These are phyloP conservation scores for Pythium insidiosum DNA, from an alignment of 352 stramenopile species.

Conservation along the genomic window DNA sequence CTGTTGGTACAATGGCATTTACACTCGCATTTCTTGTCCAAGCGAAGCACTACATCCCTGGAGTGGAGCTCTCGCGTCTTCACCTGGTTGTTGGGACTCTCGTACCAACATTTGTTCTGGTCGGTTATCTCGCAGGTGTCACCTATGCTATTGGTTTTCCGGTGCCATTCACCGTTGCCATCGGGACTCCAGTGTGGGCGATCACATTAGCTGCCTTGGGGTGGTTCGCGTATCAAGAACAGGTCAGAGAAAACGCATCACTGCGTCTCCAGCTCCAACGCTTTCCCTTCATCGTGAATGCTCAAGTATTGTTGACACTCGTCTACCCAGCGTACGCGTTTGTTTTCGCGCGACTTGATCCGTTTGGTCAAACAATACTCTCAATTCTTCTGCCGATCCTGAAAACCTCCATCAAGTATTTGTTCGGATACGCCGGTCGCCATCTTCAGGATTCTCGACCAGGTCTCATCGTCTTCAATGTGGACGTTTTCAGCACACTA, in stretches of 20 bases:
- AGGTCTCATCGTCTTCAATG: slow-evolving; percentile 15
- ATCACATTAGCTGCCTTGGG: neutral
- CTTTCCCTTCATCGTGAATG: slow-evolving; percentile 1
- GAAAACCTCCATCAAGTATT: neutral
- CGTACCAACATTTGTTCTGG: neutral
- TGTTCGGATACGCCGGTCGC: neutral
- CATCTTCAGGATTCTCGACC: slow-evolving; percentile 16
- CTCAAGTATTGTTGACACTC: slow-evolving; percentile 1
- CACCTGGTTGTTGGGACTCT: neutral
- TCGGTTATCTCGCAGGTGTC: neutral
- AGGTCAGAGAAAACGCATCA: neutral
- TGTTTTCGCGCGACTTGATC: neutral
- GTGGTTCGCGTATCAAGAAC: neutral
- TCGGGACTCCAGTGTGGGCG: neutral
- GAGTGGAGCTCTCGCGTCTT: neutral
- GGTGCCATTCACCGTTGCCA: slow-evolving; percentile 5
- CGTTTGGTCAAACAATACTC: slow-evolving; percentile 5
- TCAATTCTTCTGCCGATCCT: slow-evolving; percentile 1
- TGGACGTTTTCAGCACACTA: slow-evolving; percentile 24
- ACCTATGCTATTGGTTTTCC: slow-evolving; percentile 4
- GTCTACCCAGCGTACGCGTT: slow-evolving; percentile 7
- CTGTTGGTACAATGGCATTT: neutral
- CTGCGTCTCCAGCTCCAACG: neutral
- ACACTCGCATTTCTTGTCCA: slow-evolving; percentile 3
- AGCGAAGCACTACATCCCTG: neutral